These are phyloP conservation scores for Amanita jacksonii DNA, from an alignment of 768 basidiomycete genomes.

Conservation along the genomic window DNA sequence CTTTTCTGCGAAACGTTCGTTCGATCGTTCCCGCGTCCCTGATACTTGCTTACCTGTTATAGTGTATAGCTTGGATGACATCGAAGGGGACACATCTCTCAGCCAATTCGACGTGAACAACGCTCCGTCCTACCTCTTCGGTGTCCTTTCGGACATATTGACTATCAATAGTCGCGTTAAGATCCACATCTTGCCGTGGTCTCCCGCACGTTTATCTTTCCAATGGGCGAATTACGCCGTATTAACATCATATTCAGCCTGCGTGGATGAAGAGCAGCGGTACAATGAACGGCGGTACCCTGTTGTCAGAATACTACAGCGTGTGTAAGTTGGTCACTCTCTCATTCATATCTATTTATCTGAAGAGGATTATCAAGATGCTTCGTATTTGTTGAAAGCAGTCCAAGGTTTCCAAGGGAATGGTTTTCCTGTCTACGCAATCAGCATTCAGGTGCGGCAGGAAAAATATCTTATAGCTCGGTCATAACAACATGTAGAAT, in stretches of 20 bases:
- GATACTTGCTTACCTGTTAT: not conserved
- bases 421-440: constrained; percentile 54
- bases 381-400: constrained; percentile 62
- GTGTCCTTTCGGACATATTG: constrained; percentile 53
- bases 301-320: constrained; percentile 37
- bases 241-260: constrained; percentile 32
- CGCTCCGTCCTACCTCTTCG: constrained; percentile 55
- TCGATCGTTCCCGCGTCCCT: not conserved
- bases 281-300: constrained; percentile 58
- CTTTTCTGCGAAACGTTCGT: constrained; percentile 47
- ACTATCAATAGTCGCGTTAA: constrained; percentile 43
- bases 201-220: constrained; percentile 39
- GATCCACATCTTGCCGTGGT: constrained; percentile 64
- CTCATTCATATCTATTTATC: not conserved
- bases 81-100: constrained; percentile 51
- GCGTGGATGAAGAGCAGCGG: constrained; percentile 70
- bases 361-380: constrained; percentile 32
- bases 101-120: constrained; percentile 44
- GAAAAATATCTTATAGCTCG: no score
- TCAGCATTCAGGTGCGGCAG: constrained; percentile 36
- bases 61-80: constrained; percentile 63
- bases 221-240: no score
- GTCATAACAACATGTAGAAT: constrained; percentile 19
- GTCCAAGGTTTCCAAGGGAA: constrained; percentile 59
- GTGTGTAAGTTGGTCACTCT: constrained; percentile 31